Conservation (phyloP, 148 eudicot species). For the Gaultheria prostrata region DNA sequence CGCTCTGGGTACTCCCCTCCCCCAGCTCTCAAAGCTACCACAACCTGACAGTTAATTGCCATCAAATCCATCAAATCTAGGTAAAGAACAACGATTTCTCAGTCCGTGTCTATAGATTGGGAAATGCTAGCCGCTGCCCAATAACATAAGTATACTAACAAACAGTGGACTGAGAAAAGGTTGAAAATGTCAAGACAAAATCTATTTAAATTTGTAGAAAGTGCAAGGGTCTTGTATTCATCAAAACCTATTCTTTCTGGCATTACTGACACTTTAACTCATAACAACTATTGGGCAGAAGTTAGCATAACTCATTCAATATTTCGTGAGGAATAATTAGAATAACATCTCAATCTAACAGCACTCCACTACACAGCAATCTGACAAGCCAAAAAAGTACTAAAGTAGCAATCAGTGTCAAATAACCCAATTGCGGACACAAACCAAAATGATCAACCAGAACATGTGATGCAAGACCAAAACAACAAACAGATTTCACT, state of each 20-base stretch:
- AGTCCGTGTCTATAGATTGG: background rate
- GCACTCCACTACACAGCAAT: background rate
- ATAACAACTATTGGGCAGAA: no score
- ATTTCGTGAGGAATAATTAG: background rate
- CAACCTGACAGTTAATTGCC: constrained; percentile 37
- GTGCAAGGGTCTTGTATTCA: no score
- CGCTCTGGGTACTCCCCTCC: constrained; percentile 82
- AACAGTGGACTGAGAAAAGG: background rate
- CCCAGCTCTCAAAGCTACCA: constrained; percentile 46
- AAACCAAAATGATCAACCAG: constrained; percentile 21
- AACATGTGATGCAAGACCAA: background rate
- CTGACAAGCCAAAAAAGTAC: background rate
- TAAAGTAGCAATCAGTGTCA: constrained; percentile 13
- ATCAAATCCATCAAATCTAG: background rate
- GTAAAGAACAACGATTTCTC: constrained; percentile 9
- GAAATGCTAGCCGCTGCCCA: background rate
- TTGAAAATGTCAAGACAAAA: background rate
- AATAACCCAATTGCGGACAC: background rate
- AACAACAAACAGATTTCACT: background rate
- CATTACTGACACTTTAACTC: no score
- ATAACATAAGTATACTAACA: background rate
- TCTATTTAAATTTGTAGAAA: background rate
- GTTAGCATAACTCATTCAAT: no score
- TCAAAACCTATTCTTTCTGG: no score
- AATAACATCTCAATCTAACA: background rate